Evolutionary conservation across 495 filamentous ascomycete genomes (phyloP).

Genomic region (Xylaria scruposa): DNA sequence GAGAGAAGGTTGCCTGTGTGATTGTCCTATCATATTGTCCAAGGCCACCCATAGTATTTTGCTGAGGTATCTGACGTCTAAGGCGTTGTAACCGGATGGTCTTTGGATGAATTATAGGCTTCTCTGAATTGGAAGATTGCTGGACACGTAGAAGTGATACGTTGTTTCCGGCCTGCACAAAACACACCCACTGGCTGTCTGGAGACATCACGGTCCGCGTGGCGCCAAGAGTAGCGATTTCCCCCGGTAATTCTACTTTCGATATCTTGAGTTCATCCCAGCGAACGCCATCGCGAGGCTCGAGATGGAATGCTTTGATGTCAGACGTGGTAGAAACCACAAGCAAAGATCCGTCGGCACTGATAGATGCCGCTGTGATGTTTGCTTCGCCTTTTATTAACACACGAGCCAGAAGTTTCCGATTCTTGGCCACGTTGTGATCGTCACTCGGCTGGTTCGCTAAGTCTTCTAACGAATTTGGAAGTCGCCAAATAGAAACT

Average conservation of each 20-base stretch:
- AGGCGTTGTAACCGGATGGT: slow-evolving; percentile 63
- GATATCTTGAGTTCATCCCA: slow-evolving; percentile 66
- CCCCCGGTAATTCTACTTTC: slow-evolving; percentile 66
- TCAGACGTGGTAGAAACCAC: slow-evolving; percentile 77
- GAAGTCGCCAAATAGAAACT: slow-evolving; percentile 80
- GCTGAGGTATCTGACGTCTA: slow-evolving; percentile 60
- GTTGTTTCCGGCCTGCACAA: slow-evolving; percentile 80
- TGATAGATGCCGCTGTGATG: slow-evolving; percentile 81
- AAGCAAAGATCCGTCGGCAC: slow-evolving; percentile 73
- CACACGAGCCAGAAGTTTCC: slow-evolving; percentile 73
- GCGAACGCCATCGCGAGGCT: slow-evolving; percentile 48
- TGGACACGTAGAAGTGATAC: slow-evolving; percentile 64
- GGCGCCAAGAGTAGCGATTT: slow-evolving; percentile 63
- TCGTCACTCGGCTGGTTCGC: slow-evolving; percentile 48
- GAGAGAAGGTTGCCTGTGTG: slow-evolving; percentile 76
- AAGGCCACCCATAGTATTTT: slow-evolving; percentile 68
- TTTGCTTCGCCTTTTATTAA: slow-evolving; percentile 82
- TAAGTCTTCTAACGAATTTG: slow-evolving; percentile 53
- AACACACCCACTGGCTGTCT: slow-evolving; percentile 75
- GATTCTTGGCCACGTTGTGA: slow-evolving; percentile 48
- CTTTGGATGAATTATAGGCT: slow-evolving; percentile 54
- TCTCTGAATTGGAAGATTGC: slow-evolving; percentile 36
- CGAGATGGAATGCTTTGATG: slow-evolving; percentile 79
- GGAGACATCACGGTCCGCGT: slow-evolving; percentile 76
- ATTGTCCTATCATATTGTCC: slow-evolving; percentile 82